A percentile compares a stretch with the other conserved stretches of the same genome.
Evolutionary conservation across 2,329 filamentous ascomycete genomes (phyloP).

Genomic region (Chaetomiaceae sp.): DNA sequence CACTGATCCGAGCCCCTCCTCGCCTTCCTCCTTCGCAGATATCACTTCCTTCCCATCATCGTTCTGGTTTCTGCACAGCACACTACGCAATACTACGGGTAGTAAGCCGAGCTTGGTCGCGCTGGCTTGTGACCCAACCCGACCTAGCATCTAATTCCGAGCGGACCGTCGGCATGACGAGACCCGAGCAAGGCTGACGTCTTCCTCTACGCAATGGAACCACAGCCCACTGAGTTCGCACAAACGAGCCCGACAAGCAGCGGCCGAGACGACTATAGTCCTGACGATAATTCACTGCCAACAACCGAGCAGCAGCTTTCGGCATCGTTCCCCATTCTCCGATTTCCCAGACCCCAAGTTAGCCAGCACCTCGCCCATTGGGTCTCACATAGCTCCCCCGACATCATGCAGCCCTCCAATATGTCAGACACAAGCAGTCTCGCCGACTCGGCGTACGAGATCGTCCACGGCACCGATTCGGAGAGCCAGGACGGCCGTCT

Average conservation of each 20-base stretch:
- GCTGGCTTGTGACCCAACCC: no score
- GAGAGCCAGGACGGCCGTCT: slow-evolving; percentile 43
- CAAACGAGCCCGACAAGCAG: neutral
- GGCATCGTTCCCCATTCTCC: slow-evolving; percentile 44
- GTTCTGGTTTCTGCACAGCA: no score
- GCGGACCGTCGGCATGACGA: slow-evolving; percentile 31
- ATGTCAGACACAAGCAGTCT: slow-evolving; percentile 43
- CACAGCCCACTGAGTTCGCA: slow-evolving; percentile 30
- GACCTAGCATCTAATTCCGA: slow-evolving; percentile 16
- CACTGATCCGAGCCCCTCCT: neutral
- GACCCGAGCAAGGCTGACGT: slow-evolving; percentile 29
- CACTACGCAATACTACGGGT: neutral
- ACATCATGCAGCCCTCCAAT: slow-evolving; percentile 46
- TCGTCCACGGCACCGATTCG: slow-evolving; percentile 48
- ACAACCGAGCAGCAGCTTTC: slow-evolving; percentile 24
- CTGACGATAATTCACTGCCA: neutral
- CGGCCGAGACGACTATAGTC: neutral
- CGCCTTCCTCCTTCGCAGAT: neutral
- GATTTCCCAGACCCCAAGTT: slow-evolving; percentile 51
- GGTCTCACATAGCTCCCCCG: slow-evolving; percentile 51
- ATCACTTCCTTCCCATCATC: neutral
- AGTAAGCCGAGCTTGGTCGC: no score
- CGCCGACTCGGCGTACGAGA: slow-evolving; percentile 51
- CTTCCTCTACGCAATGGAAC: slow-evolving; percentile 47
- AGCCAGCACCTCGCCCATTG: slow-evolving; percentile 52